These are phyloP conservation scores for Claviceps cyperi DNA, from an alignment of 2,329 filamentous ascomycete species.

Conservation along the genomic window DNA sequence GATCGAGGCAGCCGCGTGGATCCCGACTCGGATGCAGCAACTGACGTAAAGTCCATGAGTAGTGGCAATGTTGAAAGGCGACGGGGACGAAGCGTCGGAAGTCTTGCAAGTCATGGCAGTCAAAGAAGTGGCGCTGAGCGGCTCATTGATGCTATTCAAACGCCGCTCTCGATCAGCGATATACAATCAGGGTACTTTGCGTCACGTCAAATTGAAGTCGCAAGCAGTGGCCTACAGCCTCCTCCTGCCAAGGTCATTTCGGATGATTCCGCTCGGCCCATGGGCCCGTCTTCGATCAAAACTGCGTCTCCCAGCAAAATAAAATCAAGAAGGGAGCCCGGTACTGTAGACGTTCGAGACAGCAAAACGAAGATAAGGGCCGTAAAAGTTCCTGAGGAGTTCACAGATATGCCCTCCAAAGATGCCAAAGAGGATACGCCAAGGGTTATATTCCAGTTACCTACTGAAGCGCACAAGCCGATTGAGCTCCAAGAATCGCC, in stretches of 20 bases:
- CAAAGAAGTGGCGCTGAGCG: constrained; percentile 50
- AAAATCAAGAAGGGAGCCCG: constrained; percentile 13
- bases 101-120: constrained; percentile 30
- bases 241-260: not conserved
- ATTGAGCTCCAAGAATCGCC: constrained; percentile 11
- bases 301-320: not conserved
- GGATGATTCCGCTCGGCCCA: constrained; percentile 6
- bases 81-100: constrained; percentile 21
- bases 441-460: constrained; percentile 25
- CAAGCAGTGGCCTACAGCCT: constrained; percentile 6
- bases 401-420: constrained; percentile 17
- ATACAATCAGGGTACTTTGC: constrained; percentile 20
- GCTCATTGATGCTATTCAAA: constrained; percentile 57
- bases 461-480: constrained; percentile 7
- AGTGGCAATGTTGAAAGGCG: constrained; percentile 11
- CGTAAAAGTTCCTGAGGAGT: constrained; percentile 35
- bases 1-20: constrained; percentile 25
- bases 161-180: constrained; percentile 32
- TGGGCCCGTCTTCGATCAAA: constrained; percentile 6
- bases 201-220: constrained; percentile 7
- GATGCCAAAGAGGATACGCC: constrained; percentile 20
- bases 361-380: constrained; percentile 31
- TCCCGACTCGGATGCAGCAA: constrained; percentile 7
- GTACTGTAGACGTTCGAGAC: constrained; percentile 26
- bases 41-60: constrained; percentile 5